Base-by-base conservation (phyloP, 768 basidiomycete species). In the Glaciozyma antarctica region DNA sequence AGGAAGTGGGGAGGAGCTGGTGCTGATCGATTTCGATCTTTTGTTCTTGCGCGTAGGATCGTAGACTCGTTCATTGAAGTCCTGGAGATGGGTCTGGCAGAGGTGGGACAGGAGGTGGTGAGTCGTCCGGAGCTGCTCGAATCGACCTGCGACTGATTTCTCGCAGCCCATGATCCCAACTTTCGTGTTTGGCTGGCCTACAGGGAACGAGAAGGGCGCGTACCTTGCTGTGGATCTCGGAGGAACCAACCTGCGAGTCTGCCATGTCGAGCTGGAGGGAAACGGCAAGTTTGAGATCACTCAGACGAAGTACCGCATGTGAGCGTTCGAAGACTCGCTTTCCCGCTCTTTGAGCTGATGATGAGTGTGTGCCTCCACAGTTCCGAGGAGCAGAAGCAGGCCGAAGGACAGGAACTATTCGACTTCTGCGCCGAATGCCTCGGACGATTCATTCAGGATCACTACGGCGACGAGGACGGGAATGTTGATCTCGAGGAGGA, bases 361-460 rank as follows among this genome's bases (percentile, higher is more conserved):
- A n/a, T n/a, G n/a, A n/a, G 2, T 4, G 16, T 6, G 19, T 4
- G 3, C 1, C 21, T 13, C 15, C 15, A 12, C 62, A 69, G 68
- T 53, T 85, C 89, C 1, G 95, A 99, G 75, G 95, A 97, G 74
- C 95, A 98, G 77, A 99, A 99, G 77, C 91, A 95, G 65, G 90
- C 88, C 10, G 91, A 97, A n/a, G 95, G 93, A 9, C 86, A 90
- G 75, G 86, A 86, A 65, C 79, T 99, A 59, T 97, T 99, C 71
- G 95, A 99, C 78, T 99, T 99, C 74, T 98, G 94, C 75, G 95
- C 90, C 0, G 87, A 94, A 75, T 95, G 88, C 75, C 78, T 98
- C 64, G 87, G 88, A 76, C 85, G 83, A 10, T 99, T 98, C 77
- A 81, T 97, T 69, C 83, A 86, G 34, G 85, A 86, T 22, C 88